Base-by-base conservation (phyloP, 169 alveolate species). In the Eimeria acervulina region DNA sequence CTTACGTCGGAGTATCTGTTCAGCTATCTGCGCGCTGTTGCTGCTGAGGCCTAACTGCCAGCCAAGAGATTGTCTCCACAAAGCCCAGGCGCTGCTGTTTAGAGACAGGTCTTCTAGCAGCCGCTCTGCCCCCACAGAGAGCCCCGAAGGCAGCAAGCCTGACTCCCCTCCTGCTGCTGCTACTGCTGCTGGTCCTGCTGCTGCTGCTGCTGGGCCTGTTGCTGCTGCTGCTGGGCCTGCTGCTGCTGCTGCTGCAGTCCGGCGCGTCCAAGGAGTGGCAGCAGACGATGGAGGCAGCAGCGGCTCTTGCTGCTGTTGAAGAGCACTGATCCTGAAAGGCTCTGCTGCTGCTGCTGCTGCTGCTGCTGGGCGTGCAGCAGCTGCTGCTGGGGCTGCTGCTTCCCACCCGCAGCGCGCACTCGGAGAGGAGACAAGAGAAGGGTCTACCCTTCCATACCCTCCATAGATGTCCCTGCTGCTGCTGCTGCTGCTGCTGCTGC, bases 401-500 rank as follows among this genome's bases (percentile, higher is more conserved):
- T 28, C 78, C 26, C 78, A 31, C n/a, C 26, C 78, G 42, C 42
- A 31, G 21, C 42, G 78, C 26, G 78, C 15, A 31, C 7, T 28
- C 36, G 78, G 44, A n/a, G 78, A 28, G 72, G 63, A 44, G 70
- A 8, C n/a, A 26, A 31, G 7, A 17, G 23, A 59, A 17, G 23
- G 33, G 15, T 21, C 47, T 44, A 70, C 21, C 26, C 47, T 36
- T 26, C 66, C 68, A 47, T 10, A 28, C 26, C 70, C 38, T 72
- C 15, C 70, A 81, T 81, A 28, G 72, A 13, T 47, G 47, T 28
- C 70, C 44, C 72, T 81, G 72, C 90, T 81, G 72, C 90, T 81
- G 90, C 90, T 47, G 90, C 90, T 47, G 90, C 90, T 51, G 66
- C 90, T 81, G 90, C 90, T 47, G 90, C 72, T 47, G 90, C 90